Conservation (phyloP, 257 asterid species). For the Oldenlandia corymbosa region DNA sequence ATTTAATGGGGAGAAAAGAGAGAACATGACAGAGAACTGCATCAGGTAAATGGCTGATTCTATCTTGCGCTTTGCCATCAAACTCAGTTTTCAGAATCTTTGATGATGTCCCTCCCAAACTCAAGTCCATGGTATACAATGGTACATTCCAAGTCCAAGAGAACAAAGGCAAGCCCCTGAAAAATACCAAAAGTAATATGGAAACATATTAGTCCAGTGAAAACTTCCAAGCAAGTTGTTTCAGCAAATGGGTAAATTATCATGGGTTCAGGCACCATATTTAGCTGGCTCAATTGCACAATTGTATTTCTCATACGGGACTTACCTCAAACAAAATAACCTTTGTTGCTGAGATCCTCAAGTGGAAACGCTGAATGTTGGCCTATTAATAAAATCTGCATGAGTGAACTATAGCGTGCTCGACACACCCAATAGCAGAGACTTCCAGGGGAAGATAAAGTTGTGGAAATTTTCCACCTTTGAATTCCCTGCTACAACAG, state of each 20-base stretch:
- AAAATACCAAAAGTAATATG: not conserved
- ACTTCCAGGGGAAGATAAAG: slow-evolving; percentile 2
- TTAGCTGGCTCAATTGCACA: too few relatives aligned
- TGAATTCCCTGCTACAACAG: too few relatives aligned
- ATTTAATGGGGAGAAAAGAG: slow-evolving; percentile 3
- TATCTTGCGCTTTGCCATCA: not conserved
- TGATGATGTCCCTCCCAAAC: too few relatives aligned
- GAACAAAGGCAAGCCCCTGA: not conserved
- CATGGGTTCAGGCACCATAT: too few relatives aligned
- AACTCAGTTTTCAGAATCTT: not conserved
- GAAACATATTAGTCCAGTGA: not conserved
- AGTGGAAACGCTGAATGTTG: not conserved
- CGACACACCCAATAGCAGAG: not conserved
- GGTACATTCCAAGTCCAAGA: too few relatives aligned
- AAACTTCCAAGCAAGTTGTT: not conserved
- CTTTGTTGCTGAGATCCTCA: not conserved
- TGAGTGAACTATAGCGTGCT: not conserved
- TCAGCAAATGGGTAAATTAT: too few relatives aligned
- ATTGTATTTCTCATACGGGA: too few relatives aligned
- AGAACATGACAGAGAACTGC: not conserved
- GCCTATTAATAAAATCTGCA: not conserved
- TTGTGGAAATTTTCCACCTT: not conserved
- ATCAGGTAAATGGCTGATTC: slow-evolving; percentile 14
- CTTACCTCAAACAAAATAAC: not conserved
- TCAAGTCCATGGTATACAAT: not conserved